These are phyloP conservation scores for Cladosporium oxysporum DNA, from an alignment of 2,329 filamentous ascomycete species.

Conservation along the genomic window DNA sequence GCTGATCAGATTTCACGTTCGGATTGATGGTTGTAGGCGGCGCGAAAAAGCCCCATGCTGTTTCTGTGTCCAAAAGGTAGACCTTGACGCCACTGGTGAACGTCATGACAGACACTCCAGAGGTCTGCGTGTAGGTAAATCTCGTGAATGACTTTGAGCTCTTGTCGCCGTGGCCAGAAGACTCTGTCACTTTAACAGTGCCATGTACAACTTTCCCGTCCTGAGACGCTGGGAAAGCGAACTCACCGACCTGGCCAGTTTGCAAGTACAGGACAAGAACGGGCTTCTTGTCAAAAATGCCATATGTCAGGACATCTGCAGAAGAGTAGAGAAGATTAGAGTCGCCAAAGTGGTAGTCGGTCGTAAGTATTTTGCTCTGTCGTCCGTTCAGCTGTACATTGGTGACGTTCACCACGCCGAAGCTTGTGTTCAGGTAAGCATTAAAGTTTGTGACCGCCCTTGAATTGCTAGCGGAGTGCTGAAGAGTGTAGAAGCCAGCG, in stretches of 20 bases:
- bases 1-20: slow-evolving; percentile 46
- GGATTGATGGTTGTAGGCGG: slow-evolving; percentile 52
- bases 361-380: slow-evolving; percentile 68
- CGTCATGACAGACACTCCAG: slow-evolving; percentile 42
- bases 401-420: slow-evolving; percentile 51
- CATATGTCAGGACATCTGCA: slow-evolving; percentile 70
- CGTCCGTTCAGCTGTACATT: slow-evolving; percentile 53
- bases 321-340: slow-evolving; percentile 65
- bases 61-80: slow-evolving; percentile 55
- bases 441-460: slow-evolving; percentile 46
- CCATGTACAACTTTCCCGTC: slow-evolving; percentile 19
- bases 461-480: slow-evolving; percentile 57
- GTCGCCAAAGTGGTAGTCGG: slow-evolving; percentile 64
- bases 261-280: slow-evolving; percentile 55
- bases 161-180: slow-evolving; percentile 1
- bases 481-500: slow-evolving; percentile 61
- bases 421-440: not conserved
- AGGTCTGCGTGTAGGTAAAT: slow-evolving; percentile 25
- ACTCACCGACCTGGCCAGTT: slow-evolving; percentile 25
- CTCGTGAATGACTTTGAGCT: slow-evolving; percentile 17
- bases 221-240: slow-evolving; percentile 23
- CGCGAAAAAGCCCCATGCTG: slow-evolving; percentile 60
- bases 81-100: slow-evolving; percentile 54
- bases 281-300: slow-evolving; percentile 60
- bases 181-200: slow-evolving; percentile 21